phyloP scores from a whole-genome alignment of 2,329 filamentous ascomycete genomes.

The Xylariaceae sp. region DNA sequence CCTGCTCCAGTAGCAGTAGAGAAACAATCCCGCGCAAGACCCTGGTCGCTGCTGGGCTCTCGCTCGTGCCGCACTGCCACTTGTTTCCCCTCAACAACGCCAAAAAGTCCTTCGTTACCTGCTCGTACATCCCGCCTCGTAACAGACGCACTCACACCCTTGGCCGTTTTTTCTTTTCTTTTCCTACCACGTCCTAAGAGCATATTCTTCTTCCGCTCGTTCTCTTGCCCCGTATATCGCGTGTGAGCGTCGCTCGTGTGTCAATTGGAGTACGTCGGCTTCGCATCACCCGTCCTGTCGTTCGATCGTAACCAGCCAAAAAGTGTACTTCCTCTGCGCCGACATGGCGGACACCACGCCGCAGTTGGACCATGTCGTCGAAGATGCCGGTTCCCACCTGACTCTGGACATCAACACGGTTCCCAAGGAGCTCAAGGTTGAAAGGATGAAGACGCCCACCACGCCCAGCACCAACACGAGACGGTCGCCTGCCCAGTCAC shows the following conservation, averaged over 20 bases:
- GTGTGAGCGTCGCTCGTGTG: neutral
- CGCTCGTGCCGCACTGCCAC: neutral
- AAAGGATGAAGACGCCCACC: conserved; percentile 28
- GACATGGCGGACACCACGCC: conserved; percentile 17
- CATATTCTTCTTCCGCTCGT: too few species aligned
- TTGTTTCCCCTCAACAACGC: neutral
- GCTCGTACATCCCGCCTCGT: too few species aligned
- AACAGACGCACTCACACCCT: too few species aligned
- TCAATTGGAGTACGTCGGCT: conserved; percentile 2
- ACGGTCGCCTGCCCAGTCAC: conserved; percentile 29
- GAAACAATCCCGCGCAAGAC: neutral
- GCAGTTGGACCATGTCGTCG: conserved; percentile 13
- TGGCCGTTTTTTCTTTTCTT: too few species aligned
- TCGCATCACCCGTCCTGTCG: neutral
- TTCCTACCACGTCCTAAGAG: too few species aligned
- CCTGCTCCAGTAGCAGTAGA: neutral
- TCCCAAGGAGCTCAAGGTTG: conserved; percentile 16
- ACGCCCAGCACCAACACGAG: conserved; percentile 22
- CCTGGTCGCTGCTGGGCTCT: neutral
- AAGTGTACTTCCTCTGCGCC: neutral
- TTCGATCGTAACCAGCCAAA: neutral
- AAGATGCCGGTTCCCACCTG: conserved; percentile 17
- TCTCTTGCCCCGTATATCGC: too few species aligned
- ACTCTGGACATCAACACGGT: conserved; percentile 14
- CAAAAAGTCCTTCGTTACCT: neutral